A percentile compares a stretch with the other conserved stretches of the same genome.
These are phyloP conservation scores for Microthlaspi erraticum DNA, from an alignment of 345 rosid genomes.

Conservation along the genomic window DNA sequence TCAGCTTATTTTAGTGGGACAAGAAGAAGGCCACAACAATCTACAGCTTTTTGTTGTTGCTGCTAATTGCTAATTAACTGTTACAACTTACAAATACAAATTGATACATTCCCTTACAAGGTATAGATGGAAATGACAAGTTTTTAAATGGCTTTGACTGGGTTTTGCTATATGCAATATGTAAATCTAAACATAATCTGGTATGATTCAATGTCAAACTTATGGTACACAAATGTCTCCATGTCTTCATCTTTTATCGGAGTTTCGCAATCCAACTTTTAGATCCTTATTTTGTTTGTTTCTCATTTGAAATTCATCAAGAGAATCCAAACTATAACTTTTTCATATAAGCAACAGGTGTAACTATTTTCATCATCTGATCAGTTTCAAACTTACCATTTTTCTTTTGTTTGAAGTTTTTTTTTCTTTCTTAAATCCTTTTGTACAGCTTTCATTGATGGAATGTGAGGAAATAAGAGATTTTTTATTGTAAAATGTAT, in stretches of 20 bases:
- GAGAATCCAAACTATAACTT: no score
- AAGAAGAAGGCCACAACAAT: neutral
- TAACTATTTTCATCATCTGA: no score
- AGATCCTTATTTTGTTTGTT: no score
- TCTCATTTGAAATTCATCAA: no score
- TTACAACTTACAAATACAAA: neutral
- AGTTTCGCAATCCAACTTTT: neutral
- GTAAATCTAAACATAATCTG: slow-evolving; percentile 1
- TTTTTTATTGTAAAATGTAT: no score
- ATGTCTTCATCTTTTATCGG: neutral
- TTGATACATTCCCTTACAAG: neutral
- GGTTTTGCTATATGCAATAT: neutral
- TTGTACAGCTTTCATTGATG: neutral
- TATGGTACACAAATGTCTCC: neutral
- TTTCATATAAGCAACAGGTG: neutral
- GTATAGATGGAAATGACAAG: neutral
- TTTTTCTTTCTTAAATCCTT: neutral
- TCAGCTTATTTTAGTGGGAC: neutral
- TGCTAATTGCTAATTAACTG: neutral
- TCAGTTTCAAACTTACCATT: neutral
- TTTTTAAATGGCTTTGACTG: slow-evolving; percentile 9
- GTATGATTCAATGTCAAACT: neutral
- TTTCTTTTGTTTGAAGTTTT: no score
- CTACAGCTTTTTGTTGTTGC: neutral
- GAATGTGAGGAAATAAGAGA: neutral